Evolutionary conservation across 1,284 basidiomycete genomes (phyloP), one percentile per base, ranked within the genome.

Genomic region (Ganoderma boninense): DNA sequence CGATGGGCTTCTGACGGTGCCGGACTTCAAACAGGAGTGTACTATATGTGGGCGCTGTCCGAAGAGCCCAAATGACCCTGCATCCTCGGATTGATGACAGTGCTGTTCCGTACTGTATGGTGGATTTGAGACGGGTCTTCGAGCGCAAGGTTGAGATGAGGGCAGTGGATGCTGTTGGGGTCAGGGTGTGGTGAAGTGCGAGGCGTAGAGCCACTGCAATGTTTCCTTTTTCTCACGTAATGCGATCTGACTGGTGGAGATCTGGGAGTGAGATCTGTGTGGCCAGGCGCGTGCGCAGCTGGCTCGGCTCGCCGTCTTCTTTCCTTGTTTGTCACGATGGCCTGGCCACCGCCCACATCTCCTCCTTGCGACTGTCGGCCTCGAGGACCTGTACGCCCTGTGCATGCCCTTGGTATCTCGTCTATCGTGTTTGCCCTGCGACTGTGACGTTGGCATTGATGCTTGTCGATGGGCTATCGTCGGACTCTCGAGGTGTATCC

Each of bases 1-100:
- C 8, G 42, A 44, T 13, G 56, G 10, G 59, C 42, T 54, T 64
- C 64, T 68, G 67, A 64, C 44, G 52, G 46, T 46, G 8, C 64
- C 61, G 68, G 66, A 66, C 59, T 42, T 65, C n/a, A 35, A 29
- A 44, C 23, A 89, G 88, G 84, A 62, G 86, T 88, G 42, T 90
- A 88, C 77, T 89, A 88, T 77, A 90, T 90, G 89, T 90, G 89
- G 89, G 83, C 85, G 14, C 79, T 90, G 64, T 83, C 85, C 16
- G 84, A 86, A 62, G 82, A 81, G 26, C 77, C 83, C 49, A 76
- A 79, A 42, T 62, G 60, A 62, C 42, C 23, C 20, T 42, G 13
- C 16, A 23, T 43, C 14, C 16, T 44, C 60, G 60, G 60, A 43
- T 16, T 40, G 38, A 10, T 60, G n/a, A 29, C 18, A 14, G 35